Evolutionary conservation across 768 basidiomycete species (phyloP).

Genomic region (Pisolithus microcarpus): DNA sequence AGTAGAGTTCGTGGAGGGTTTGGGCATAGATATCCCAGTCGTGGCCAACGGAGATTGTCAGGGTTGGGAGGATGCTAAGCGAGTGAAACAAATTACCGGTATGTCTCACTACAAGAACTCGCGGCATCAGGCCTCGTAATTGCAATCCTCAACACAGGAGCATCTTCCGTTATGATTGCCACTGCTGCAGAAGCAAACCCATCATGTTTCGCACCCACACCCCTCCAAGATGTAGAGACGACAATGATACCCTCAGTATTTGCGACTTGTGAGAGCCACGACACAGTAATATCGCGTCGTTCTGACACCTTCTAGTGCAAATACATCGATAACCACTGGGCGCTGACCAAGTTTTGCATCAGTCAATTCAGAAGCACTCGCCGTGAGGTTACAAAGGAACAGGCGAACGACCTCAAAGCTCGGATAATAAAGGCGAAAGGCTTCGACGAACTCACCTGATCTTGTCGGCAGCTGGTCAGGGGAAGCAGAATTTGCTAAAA

Average conservation of each 20-base stretch:
- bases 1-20: constrained; percentile 70
- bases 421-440: constrained; percentile 53
- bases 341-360: constrained; percentile 83
- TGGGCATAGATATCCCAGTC: constrained; percentile 77
- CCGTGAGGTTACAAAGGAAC: constrained; percentile 47
- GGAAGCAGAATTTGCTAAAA: constrained; percentile 51
- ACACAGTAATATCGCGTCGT: background rate
- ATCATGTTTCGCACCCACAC: constrained; percentile 69
- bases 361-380: constrained; percentile 72
- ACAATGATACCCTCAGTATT: constrained; percentile 65
- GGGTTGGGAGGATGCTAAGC: constrained; percentile 69
- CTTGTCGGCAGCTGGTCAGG: constrained; percentile 52
- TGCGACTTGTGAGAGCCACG: constrained; percentile 53
- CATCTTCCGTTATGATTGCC: constrained; percentile 93
- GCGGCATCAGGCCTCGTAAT: background rate
- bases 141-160: constrained; percentile 37
- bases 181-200: constrained; percentile 92
- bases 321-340: constrained; percentile 75
- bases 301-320: constrained; percentile 41
- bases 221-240: constrained; percentile 60
- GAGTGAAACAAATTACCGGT: constrained; percentile 73
- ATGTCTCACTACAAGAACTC: constrained; percentile 12
- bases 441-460: constrained; percentile 46
- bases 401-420: constrained; percentile 50
- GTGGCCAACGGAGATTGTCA: constrained; percentile 92